These are phyloP conservation scores for Passiflora organensis DNA, from an alignment of 345 rosid species.

Conservation along the genomic window DNA sequence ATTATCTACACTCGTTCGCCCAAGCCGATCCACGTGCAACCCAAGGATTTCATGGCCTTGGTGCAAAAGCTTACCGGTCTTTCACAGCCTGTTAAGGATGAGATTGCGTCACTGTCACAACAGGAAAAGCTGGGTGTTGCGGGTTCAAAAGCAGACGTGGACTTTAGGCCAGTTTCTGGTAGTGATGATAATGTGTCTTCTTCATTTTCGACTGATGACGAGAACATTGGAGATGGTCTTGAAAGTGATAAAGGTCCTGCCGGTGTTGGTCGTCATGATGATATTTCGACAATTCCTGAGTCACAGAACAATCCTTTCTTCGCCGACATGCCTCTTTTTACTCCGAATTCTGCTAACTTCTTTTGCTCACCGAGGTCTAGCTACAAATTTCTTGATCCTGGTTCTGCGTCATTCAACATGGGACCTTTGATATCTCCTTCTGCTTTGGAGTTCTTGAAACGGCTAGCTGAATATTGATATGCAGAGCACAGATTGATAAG, in stretches of 20 bases:
- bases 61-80: conserved; percentile 23
- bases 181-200: conserved; percentile 9
- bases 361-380: conserved; percentile 27
- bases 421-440: conserved; percentile 26
- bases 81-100: not conserved
- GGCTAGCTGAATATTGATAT: conserved; percentile 18
- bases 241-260: too few species aligned
- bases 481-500: not conserved
- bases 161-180: too few species aligned
- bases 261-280: not conserved
- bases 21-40: conserved; percentile 15
- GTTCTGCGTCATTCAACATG: not conserved
- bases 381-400: conserved; percentile 22
- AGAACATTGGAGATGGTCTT: not conserved
- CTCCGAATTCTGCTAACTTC: conserved; percentile 24
- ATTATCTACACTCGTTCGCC: conserved; percentile 19
- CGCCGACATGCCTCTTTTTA: conserved; percentile 37
- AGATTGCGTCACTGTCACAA: too few species aligned
- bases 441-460: conserved; percentile 28
- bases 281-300: conserved; percentile 11
- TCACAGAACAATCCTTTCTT: conserved; percentile 10
- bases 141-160: not conserved
- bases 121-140: not conserved
- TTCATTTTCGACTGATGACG: conserved; percentile 10
- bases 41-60: conserved; percentile 22